These are phyloP conservation scores for Zygoascus flipseniorum DNA, from an alignment of 805 yeast species.

Conservation along the genomic window DNA sequence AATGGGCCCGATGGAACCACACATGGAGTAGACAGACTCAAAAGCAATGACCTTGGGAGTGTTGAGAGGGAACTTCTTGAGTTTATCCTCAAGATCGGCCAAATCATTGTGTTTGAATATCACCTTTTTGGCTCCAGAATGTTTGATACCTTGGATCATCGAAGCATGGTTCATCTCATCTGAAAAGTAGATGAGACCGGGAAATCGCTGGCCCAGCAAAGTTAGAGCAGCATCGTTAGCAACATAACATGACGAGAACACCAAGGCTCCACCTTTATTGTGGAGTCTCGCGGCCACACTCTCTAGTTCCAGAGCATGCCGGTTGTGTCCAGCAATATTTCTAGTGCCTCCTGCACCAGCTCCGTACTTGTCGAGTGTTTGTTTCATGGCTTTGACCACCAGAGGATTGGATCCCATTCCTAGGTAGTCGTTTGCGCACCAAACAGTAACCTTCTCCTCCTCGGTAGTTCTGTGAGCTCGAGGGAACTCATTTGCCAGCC, in stretches of 20 bases:
- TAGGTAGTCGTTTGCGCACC: conserved; percentile 98
- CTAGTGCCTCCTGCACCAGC: conserved; percentile 99
- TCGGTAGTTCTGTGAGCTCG: conserved; percentile 74
- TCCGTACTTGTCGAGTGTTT: conserved; percentile 80
- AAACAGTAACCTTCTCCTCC: conserved; percentile 84
- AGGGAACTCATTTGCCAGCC: conserved; percentile 91
- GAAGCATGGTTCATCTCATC: conserved; percentile 96
- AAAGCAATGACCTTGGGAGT: conserved; percentile 93
- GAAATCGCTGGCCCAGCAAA: conserved; percentile 81
- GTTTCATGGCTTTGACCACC: conserved; percentile 69
- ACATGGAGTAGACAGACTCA: conserved; percentile 96
- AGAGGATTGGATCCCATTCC: conserved; percentile 83
- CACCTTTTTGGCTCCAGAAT: conserved; percentile 81
- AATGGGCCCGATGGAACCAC: conserved; percentile 94
- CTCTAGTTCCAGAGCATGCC: conserved; percentile 82
- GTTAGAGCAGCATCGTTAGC: conserved; percentile 95
- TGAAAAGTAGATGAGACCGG: conserved; percentile 82
- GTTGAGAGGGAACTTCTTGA: conserved; percentile 74
- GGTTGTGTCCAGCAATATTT: conserved; percentile 96
- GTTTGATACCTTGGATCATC: conserved; percentile 92
- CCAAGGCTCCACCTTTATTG: conserved; percentile 90
- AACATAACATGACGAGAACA: conserved; percentile 90
- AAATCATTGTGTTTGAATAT: conserved; percentile 88
- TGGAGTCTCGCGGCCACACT: conserved; percentile 82
- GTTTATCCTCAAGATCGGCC: conserved; percentile 67